Evolutionary conservation across 1,284 basidiomycete genomes (phyloP).

Genomic region (Takashimella tepidaria): DNA sequence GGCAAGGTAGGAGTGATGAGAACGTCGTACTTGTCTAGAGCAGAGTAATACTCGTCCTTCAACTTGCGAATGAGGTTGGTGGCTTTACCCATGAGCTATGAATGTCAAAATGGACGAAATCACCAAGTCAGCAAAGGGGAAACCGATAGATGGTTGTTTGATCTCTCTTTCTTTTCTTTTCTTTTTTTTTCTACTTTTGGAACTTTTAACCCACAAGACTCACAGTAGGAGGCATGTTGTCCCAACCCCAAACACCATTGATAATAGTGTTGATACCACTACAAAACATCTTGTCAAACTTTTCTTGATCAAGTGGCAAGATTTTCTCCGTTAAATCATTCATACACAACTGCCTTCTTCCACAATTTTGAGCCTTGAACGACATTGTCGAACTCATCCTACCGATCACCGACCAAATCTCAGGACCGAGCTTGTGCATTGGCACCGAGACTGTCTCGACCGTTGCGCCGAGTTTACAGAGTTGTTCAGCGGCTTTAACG

Average conservation of each 20-base stretch:
- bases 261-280: constrained; percentile 10
- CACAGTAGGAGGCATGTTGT: constrained; percentile 22
- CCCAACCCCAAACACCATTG: constrained; percentile 24
- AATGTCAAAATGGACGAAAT: too few species aligned
- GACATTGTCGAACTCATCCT: constrained; percentile 29
- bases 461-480: constrained; percentile 53
- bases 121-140: too few species aligned
- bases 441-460: constrained; percentile 72
- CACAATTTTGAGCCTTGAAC: constrained; percentile 33
- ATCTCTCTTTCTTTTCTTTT: too few species aligned
- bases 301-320: constrained; percentile 49
- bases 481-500: constrained; percentile 8
- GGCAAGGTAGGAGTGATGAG: constrained; percentile 51
- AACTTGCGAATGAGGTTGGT: constrained; percentile 47
- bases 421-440: constrained; percentile 58
- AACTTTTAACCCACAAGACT: too few species aligned
- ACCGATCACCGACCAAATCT: constrained; percentile 25
- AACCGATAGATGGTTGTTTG: too few species aligned
- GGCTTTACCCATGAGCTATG: constrained; percentile 21
- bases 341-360: constrained; percentile 46
- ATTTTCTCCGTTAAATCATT: constrained; percentile 47
- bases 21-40: constrained; percentile 48
- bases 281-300: constrained; percentile 40
- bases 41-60: constrained; percentile 47
- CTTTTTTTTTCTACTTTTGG: too few species aligned